Conservation (phyloP, 2,329 filamentous ascomycete genomes). For the Blumeriella jaapii region DNA sequence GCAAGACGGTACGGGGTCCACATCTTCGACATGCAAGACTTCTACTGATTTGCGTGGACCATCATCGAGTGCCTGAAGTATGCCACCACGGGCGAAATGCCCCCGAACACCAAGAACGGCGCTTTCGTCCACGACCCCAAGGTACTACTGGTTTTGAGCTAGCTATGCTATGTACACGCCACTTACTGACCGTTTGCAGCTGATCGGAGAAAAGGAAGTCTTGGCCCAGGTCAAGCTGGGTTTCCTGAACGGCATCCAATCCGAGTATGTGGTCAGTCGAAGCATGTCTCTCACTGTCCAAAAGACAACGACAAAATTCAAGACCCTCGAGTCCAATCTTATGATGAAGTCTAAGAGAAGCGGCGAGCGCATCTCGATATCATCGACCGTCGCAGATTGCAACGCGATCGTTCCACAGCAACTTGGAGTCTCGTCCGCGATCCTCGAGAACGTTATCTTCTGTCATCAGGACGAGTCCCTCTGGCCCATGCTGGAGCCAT, state of each 20-base stretch:
- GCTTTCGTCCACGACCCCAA: conserved; percentile 98
- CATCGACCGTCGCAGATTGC: conserved; percentile 69
- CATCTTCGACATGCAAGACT: conserved; percentile 6
- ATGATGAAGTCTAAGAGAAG: conserved; percentile 52
- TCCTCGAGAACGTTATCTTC: conserved; percentile 93
- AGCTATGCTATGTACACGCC: no score
- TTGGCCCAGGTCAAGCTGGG: conserved; percentile 83
- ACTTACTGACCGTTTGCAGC: conserved; percentile 32
- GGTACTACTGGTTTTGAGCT: conserved; percentile 37
- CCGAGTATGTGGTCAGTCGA: conserved; percentile 71
- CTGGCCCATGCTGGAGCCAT: conserved; percentile 89
- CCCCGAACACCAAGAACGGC: conserved; percentile 76
- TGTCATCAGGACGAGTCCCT: conserved; percentile 97
- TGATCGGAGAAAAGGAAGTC: conserved; percentile 78
- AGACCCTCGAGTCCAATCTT: conserved; percentile 74
- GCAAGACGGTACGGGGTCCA: conserved; percentile 57
- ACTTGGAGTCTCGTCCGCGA: conserved; percentile 78
- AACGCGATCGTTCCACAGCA: conserved; percentile 76
- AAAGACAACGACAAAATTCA: conserved; percentile 63
- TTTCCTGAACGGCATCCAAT: conserved; percentile 68
- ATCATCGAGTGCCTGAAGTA: conserved; percentile 99
- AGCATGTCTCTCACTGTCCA: conserved; percentile 80
- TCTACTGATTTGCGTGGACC: conserved; percentile 38
- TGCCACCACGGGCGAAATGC: conserved; percentile 86
- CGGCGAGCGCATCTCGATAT: conserved; percentile 69